Base-by-base conservation (phyloP, 2,329 filamentous ascomycete genomes). In the Pseudocercospora fijiensis region DNA sequence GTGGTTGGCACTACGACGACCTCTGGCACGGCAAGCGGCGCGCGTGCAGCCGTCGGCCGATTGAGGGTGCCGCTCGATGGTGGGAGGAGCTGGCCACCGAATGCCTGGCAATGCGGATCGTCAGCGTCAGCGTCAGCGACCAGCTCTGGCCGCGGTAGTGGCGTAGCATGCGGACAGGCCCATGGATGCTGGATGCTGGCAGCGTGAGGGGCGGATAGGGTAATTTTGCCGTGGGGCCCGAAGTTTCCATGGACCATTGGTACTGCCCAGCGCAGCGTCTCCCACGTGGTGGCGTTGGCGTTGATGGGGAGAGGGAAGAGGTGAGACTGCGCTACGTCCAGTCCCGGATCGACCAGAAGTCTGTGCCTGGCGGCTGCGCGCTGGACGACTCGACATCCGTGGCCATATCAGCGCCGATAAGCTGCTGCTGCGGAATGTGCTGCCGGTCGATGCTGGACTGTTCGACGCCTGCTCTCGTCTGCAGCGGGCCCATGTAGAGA, bases 201-300 rank as follows among this genome's bases (percentile, higher is more conserved):
- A 62, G 33, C 10, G 55, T 56, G 28, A 51, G 59, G 49, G 53
- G 27, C 51, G 22, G 56, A 30, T 55, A 51, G 49, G 64, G 61
- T 45, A 66, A 58, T 56, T 51, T 33, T 57, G 45, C 52, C 64
- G 64, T 43, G 53, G 53, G 51, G 57, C 61, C 53, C 60, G 53
- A 65, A 63, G 61, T 58, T 56, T 63, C 57, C 16, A 28, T 24
- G 11, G 11, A 30, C 28, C 8, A 9, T n/a, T n/a, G n/a, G n/a
- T n/a, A n/a, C n/a, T n/a, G n/a, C n/a, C n/a, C n/a, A n/a, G n/a
- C n/a, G n/a, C n/a, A n/a, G n/a, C n/a, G n/a, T n/a, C 58, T 41
- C 58, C 59, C 65, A 69, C 67, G 67, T 69, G 65, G 65, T 65
- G 57, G 59, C 57, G 58, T 41, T 65, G 57, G 59, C 57, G 58